Percentiles rank a stretch among this genome's conserved stretches.
These are phyloP conservation scores for Mycena venus DNA, from an alignment of 768 basidiomycete species.

Conservation along the genomic window DNA sequence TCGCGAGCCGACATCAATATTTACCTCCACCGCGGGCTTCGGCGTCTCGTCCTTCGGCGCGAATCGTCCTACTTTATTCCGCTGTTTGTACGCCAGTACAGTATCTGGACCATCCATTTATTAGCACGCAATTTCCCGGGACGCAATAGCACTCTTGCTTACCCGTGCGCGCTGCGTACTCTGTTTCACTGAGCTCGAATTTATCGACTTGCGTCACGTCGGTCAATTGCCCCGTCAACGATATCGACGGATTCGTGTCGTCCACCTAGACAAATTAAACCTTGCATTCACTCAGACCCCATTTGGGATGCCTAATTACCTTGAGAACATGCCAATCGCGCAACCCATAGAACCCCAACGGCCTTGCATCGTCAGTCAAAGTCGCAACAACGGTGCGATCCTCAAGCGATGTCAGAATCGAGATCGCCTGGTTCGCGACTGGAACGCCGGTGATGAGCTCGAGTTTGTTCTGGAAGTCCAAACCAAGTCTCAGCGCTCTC, in stretches of 20 bases:
- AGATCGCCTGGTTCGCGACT: conserved; percentile 75
- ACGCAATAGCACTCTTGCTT: conserved; percentile 26
- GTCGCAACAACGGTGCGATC: conserved; percentile 63
- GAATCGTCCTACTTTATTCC: conserved; percentile 90
- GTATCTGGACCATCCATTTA: conserved; percentile 67
- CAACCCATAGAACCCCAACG: conserved; percentile 82
- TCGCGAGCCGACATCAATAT: conserved; percentile 78
- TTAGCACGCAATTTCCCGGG: conserved; percentile 13
- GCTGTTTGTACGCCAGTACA: conserved; percentile 90
- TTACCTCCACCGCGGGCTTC: conserved; percentile 43
- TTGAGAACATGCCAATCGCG: conserved; percentile 85
- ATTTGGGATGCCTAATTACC: conserved; percentile 58
- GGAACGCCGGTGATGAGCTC: conserved; percentile 95
- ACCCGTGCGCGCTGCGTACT: conserved; percentile 89
- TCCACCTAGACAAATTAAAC: conserved; percentile 73
- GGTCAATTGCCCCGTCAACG: conserved; percentile 86
- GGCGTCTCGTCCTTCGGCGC: conserved; percentile 63
- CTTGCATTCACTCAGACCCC: background rate
- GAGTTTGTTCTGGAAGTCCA: conserved; percentile 78
- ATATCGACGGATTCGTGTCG: conserved; percentile 81
- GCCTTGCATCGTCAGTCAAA: conserved; percentile 76
- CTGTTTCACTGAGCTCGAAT: conserved; percentile 87
- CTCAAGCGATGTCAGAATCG: conserved; percentile 70
- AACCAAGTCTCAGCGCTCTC: conserved; percentile 30
- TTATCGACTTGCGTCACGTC: conserved; percentile 92